A percentile compares a stretch with the other conserved stretches of the same genome.
phyloP scores from a whole-genome alignment of 2,329 filamentous ascomycete genomes.

The Chaetomiaceae sp. region DNA sequence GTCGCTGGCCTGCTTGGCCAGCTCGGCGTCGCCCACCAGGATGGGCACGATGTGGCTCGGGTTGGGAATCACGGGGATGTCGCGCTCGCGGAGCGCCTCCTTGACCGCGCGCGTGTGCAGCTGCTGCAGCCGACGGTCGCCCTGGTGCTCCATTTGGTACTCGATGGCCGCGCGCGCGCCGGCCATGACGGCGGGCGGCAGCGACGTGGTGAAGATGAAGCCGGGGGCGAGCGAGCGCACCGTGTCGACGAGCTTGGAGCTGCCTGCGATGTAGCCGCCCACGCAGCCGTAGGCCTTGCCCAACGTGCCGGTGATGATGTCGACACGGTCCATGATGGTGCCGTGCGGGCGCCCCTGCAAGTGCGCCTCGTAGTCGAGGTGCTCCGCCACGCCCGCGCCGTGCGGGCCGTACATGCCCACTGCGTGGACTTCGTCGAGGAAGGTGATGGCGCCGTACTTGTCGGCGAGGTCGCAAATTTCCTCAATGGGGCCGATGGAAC shows the following conservation, averaged over 20 bases:
- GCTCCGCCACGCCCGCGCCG: slow-evolving; percentile 93
- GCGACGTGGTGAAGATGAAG: slow-evolving; percentile 97
- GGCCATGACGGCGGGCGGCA: slow-evolving; percentile 95
- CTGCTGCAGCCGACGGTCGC: slow-evolving; percentile 88
- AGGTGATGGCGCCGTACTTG: slow-evolving; percentile 96
- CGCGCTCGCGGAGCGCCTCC: slow-evolving; percentile 65
- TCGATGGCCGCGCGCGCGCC: slow-evolving; percentile 87
- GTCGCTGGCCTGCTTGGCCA: slow-evolving; percentile 88
- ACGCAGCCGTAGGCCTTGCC: slow-evolving; percentile 98
- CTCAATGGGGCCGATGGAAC: slow-evolving; percentile 91
- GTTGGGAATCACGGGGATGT: slow-evolving; percentile 97
- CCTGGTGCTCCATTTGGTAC: slow-evolving; percentile 79
- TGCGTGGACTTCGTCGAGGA: slow-evolving; percentile 96
- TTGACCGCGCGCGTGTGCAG: slow-evolving; percentile 95
- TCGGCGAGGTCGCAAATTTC: slow-evolving; percentile 94
- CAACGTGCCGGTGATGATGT: slow-evolving; percentile 95
- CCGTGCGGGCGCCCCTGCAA: slow-evolving; percentile 65
- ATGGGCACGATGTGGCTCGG: slow-evolving; percentile 94
- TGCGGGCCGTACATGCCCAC: slow-evolving; percentile 98
- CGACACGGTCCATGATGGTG: slow-evolving; percentile 89
- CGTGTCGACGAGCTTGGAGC: slow-evolving; percentile 77
- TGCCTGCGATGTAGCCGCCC: slow-evolving; percentile 94
- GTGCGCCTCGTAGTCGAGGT: slow-evolving; percentile 89
- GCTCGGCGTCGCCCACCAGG: slow-evolving; percentile 86
- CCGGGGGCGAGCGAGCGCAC: slow-evolving; percentile 92